Evolutionary conservation across 73 alveolate genomes (phyloP).

Genomic region (Stentor roeselii): DNA sequence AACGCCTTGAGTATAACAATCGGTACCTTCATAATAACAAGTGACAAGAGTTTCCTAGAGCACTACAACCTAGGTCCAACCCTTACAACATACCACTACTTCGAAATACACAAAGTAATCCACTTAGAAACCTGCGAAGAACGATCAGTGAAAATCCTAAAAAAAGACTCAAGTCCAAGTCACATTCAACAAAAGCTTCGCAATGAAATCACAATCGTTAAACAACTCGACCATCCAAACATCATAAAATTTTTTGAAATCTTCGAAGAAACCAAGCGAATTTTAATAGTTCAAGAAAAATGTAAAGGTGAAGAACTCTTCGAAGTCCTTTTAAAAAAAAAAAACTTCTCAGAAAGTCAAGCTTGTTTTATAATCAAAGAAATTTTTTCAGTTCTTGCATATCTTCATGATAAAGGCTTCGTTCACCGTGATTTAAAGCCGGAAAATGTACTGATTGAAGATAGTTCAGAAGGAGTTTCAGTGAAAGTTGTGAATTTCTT

Average conservation of each 20-base stretch:
- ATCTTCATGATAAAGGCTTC: slow-evolving; percentile 45
- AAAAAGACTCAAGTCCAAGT: not conserved
- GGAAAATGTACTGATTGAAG: slow-evolving; percentile 51
- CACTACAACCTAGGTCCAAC: not conserved
- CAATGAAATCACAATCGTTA: not conserved
- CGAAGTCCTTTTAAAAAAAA: slow-evolving; percentile 31
- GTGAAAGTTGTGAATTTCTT: slow-evolving; percentile 52
- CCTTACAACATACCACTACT: not conserved
- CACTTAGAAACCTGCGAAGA: not conserved
- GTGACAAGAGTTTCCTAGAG: not conserved
- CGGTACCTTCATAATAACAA: not conserved
- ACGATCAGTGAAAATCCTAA: not conserved
- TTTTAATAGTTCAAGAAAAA: not conserved
- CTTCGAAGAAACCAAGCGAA: not conserved
- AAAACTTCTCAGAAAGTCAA: slow-evolving; percentile 32
- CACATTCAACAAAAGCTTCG: not conserved
- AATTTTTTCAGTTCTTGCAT: slow-evolving; percentile 42
- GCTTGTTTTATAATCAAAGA: slow-evolving; percentile 39
- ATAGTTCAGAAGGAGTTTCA: slow-evolving; percentile 29
- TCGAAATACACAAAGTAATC: not conserved
- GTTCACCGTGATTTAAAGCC: slow-evolving; percentile 60
- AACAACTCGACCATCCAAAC: not conserved
- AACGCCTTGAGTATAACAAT: too few species aligned
- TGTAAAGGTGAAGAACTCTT: slow-evolving; percentile 57
- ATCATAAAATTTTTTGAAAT: slow-evolving; percentile 9